Evolutionary conservation across 108 stramenopile genomes (phyloP).

Genomic region (Schizochytrium sp.): DNA sequence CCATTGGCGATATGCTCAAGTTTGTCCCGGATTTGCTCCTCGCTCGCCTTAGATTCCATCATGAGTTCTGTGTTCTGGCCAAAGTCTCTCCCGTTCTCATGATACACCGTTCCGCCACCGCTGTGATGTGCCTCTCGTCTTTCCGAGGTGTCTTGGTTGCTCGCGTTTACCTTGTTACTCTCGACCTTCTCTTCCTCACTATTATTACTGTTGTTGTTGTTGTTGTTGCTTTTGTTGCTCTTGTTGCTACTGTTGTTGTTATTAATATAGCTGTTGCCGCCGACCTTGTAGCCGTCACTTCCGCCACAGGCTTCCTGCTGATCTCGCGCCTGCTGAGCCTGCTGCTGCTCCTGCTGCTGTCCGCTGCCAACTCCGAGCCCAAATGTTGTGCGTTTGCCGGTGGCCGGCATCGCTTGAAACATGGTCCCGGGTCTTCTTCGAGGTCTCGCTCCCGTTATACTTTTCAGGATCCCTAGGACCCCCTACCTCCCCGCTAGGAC

Average conservation of each 20-base stretch:
- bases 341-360: background rate
- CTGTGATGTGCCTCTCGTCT: too few species aligned
- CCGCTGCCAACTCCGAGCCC: background rate
- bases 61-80: too few species aligned
- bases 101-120: too few species aligned
- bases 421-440: too few species aligned
- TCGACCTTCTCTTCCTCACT: background rate
- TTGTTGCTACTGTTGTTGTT: background rate
- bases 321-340: background rate
- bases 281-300: constrained; percentile 1
- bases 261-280: background rate
- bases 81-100: too few species aligned
- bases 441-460: too few species aligned
- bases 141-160: background rate
- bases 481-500: too few species aligned
- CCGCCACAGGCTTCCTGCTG: background rate
- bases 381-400: background rate
- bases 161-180: background rate
- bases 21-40: too few species aligned
- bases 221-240: background rate
- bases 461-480: too few species aligned
- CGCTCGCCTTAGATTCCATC: too few species aligned
- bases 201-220: constrained; percentile 4
- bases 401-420: too few species aligned
- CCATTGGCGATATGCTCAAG: too few species aligned